Percentiles rank a stretch among this genome's conserved stretches.
These are phyloP conservation scores for Nephelium lappaceum DNA, from an alignment of 345 rosid species.

Conservation along the genomic window DNA sequence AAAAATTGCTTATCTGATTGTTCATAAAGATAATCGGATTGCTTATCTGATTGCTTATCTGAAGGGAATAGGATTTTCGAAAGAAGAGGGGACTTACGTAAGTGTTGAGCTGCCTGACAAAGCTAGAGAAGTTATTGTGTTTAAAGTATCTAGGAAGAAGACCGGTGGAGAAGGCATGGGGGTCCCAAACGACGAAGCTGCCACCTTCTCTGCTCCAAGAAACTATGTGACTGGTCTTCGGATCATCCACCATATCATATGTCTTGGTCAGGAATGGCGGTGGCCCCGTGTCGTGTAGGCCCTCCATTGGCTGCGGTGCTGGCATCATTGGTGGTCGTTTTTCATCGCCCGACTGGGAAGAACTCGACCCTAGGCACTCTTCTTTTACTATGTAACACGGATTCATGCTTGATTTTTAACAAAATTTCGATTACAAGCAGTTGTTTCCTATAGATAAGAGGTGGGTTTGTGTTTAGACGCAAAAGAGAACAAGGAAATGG, in stretches of 20 bases:
- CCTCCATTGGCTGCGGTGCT: slow-evolving; percentile 68
- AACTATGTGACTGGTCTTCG: slow-evolving; percentile 59
- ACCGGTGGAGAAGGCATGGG: slow-evolving; percentile 57
- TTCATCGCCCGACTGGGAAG: slow-evolving; percentile 24
- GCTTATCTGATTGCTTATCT: too few species aligned
- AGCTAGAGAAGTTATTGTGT: slow-evolving; percentile 94
- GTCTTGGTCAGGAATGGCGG: slow-evolving; percentile 88
- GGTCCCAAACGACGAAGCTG: slow-evolving; percentile 87
- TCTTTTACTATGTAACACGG: slow-evolving; percentile 43
- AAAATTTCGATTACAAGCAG: neutral
- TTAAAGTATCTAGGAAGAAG: slow-evolving; percentile 83
- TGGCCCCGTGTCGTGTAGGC: slow-evolving; percentile 74
- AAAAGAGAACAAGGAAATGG: neutral
- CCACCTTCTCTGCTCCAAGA: slow-evolving; percentile 71
- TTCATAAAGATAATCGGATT: neutral
- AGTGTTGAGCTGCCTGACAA: slow-evolving; percentile 88
- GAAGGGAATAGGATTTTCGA: neutral
- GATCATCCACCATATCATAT: slow-evolving; percentile 79
- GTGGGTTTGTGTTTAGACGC: neutral
- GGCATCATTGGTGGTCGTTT: slow-evolving; percentile 15
- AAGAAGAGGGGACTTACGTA: slow-evolving; percentile 53
- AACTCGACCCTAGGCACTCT: slow-evolving; percentile 40
- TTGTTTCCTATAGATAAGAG: neutral
- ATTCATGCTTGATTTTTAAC: slow-evolving; percentile 42
- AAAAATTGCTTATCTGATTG: neutral